Conservation (phyloP, 176 grass and related monocot genomes). For the Carex myosuroides region DNA sequence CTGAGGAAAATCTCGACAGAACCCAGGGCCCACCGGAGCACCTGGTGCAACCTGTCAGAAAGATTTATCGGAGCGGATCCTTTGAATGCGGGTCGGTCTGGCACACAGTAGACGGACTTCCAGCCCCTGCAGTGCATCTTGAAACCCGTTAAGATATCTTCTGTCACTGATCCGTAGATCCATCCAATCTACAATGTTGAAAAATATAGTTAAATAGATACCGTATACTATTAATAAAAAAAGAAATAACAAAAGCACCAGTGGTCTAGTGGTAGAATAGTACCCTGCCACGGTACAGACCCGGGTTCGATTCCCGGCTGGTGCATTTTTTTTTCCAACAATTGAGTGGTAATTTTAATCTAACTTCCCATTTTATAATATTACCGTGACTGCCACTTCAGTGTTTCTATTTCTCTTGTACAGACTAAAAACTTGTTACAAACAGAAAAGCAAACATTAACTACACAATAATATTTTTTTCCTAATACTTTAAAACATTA, state of each 20-base stretch:
- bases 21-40: constrained; percentile 72
- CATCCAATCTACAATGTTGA: constrained; percentile 56
- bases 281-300: constrained; percentile 61
- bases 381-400: neutral
- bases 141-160: constrained; percentile 91
- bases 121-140: constrained; percentile 98
- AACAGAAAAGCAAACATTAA: neutral
- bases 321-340: constrained; percentile 16
- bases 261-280: constrained; percentile 62
- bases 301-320: constrained; percentile 43
- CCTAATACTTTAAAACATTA: too few species aligned
- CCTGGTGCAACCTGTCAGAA: constrained; percentile 73
- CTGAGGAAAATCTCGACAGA: constrained; percentile 96
- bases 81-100: constrained; percentile 55
- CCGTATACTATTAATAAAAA: too few species aligned
- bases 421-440: neutral
- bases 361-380: neutral
- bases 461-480: neutral
- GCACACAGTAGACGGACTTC: constrained; percentile 89
- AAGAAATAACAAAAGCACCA: neutral
- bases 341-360: neutral
- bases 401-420: neutral
- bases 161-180: constrained; percentile 89
- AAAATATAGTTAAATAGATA: too few species aligned
- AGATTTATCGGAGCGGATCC: constrained; percentile 86